These are phyloP conservation scores for Aspergillus sclerotioniger DNA, from an alignment of 495 filamentous ascomycete genomes.

Conservation along the genomic window DNA sequence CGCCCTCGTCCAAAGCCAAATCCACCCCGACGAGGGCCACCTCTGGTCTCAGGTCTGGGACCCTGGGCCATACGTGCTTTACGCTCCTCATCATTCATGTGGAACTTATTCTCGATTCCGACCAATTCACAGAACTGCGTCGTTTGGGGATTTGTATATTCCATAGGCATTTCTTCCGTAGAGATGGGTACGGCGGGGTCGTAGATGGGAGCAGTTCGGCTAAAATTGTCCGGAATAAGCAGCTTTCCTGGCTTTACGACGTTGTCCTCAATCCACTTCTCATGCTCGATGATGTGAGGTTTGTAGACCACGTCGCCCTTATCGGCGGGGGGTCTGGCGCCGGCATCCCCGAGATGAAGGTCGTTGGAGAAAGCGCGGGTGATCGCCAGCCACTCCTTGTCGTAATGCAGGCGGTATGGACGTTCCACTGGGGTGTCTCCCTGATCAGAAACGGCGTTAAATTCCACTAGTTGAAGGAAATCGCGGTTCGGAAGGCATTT, in stretches of 20 bases:
- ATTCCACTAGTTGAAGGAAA: slow-evolving; percentile 75
- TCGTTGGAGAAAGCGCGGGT: slow-evolving; percentile 70
- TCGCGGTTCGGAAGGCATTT: slow-evolving; percentile 69
- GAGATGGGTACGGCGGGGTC: slow-evolving; percentile 39
- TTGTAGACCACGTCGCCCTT: slow-evolving; percentile 64
- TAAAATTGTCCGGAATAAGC: slow-evolving; percentile 72
- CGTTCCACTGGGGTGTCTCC: slow-evolving; percentile 18
- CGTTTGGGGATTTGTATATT: slow-evolving; percentile 85
- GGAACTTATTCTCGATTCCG: slow-evolving; percentile 74
- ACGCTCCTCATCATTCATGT: slow-evolving; percentile 66
- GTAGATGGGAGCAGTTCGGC: slow-evolving; percentile 69
- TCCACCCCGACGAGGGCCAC: slow-evolving; percentile 17
- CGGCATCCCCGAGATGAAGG: slow-evolving; percentile 57
- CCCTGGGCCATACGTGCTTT: slow-evolving; percentile 43
- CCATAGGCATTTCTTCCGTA: slow-evolving; percentile 54
- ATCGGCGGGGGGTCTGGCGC: slow-evolving; percentile 45
- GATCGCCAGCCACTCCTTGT: slow-evolving; percentile 94
- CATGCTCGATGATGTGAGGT: slow-evolving; percentile 59
- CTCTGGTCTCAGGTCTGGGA: slow-evolving; percentile 26
- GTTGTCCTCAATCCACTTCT: slow-evolving; percentile 74
- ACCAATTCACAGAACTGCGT: slow-evolving; percentile 71
- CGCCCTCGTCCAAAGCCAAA: slow-evolving; percentile 20
- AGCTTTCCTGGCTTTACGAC: slow-evolving; percentile 59
- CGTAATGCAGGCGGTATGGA: slow-evolving; percentile 64
- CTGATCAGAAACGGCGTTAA: slow-evolving; percentile 44